Evolutionary conservation across 139 green algal genomes (phyloP), one percentile per base, ranked within the genome.

Genomic region (Coelastrella sp.): DNA sequence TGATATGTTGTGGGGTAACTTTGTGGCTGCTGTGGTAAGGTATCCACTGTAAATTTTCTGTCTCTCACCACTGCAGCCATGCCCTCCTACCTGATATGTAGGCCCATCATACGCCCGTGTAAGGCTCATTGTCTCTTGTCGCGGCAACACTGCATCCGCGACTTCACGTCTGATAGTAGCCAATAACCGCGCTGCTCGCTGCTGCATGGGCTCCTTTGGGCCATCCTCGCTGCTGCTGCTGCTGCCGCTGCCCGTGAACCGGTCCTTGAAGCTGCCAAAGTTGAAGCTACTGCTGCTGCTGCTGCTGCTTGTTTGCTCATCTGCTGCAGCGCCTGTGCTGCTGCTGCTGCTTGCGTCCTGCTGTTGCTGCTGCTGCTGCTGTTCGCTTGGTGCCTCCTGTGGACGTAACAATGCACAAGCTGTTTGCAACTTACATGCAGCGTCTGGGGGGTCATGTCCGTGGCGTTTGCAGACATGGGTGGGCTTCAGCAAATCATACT

Each of bases 221-320:
- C n/a, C 58, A 83, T 57, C 81, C 66, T 76, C 73, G 13, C 59
- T 19, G 22, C 59, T 23, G 59, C 60, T 64, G 23, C 86, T 66
- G 74, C 74, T 71, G 59, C 86, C 56, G 58, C 77, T 19, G n/a
- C n/a, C n/a, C 22, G 91, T 82, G 54, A 89, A 92, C 17, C 92
- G 89, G 4, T 83, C 71, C 77, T 93, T 92, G 77, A 95, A 93
- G 47, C 13, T 89, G 32, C 73, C 71, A 83, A 88, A 93, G 19
- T 79, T 80, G 23, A 92, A 86, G 5, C 90, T 64, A 56, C 58
- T 56, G n/a, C n/a, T 64, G 17, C 58, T 56, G 59, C 74, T 77
- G 74, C 59, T 77, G 86, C 86, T 84, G 59, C 73, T 83, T 68
- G 82, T 20, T 7, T 59, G 61, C 11, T 84, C 78, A 19, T 5